Evolutionary conservation across 768 basidiomycete species (phyloP), one percentile per base, ranked within the genome.

Genomic region (Daedalea quercina): DNA sequence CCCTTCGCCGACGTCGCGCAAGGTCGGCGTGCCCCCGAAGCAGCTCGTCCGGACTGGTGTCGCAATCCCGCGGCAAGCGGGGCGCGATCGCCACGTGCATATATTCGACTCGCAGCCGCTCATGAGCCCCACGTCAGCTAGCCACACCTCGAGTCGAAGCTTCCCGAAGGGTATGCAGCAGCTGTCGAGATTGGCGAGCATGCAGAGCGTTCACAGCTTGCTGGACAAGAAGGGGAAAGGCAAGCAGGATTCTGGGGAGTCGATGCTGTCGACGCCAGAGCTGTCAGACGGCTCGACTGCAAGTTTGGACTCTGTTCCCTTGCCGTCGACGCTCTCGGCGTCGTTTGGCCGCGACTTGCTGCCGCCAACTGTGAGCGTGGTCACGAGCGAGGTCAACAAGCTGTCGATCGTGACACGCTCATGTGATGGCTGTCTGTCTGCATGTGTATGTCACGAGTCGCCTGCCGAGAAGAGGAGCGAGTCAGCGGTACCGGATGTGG

Each of bases 91-190:
- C 22, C 83, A 86, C 53, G 88, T 90, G 41, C 84, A 90, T 61
- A 91, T 90, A 33, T 87, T 89, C 60, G 78, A 87, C 63, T 91
- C 89, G 2, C 89, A 91, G 63, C 89, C 89, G 26, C 66, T 91
- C 23, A 69, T 82, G 3, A 88, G 84, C 60, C 77, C 77, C 11
- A 69, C 72, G 3, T 64, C 67, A 22, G 64, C 65, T 50, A 55
- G 65, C 47, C 66, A 68, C 31, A 57, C 62, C 23, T 57, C 66
- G 26, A 65, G 63, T 42, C 62, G 62, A 17, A 55, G 54, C 26
- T 45, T 56, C 25, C 54, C 59, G 20, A 49, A 47, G 4, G 60
- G 61, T 13, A 52, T 66, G 23, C 57, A 61, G 41, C 52, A 60
- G 44, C 63, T 66, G 45, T 63, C 63, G 12, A 51, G 57, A n/a